These are phyloP conservation scores for Yamadazyma triangularis DNA, from an alignment of 1,139 yeast genomes.

Conservation along the genomic window DNA sequence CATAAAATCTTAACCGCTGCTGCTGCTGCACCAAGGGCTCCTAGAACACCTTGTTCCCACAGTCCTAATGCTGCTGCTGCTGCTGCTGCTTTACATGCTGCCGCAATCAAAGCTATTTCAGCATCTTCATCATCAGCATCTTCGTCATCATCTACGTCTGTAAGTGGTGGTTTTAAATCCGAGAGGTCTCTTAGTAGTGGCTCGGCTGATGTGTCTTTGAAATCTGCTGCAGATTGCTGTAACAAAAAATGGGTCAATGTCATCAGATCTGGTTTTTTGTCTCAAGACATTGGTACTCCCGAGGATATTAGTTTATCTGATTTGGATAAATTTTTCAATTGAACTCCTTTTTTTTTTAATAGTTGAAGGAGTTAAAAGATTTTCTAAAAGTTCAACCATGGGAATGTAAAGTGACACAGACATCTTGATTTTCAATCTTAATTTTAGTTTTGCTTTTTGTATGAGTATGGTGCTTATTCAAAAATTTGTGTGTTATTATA, in stretches of 20 bases:
- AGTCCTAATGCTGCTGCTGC: conserved; percentile 66
- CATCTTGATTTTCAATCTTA: not conserved
- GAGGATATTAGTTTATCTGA: conserved; percentile 73
- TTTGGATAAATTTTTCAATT: conserved; percentile 55
- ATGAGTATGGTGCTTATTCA: not conserved
- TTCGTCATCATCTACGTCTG: not conserved
- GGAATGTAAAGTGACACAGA: too few relatives aligned
- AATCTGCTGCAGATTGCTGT: too few relatives aligned
- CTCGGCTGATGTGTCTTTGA: too few relatives aligned
- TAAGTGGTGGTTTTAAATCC: not conserved
- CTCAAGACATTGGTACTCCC: conserved; percentile 73
- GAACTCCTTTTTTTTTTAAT: too few relatives aligned
- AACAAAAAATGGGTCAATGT: conserved; percentile 66
- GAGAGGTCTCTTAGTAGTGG: too few relatives aligned
- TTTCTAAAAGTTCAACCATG: too few relatives aligned
- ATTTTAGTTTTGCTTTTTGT: too few relatives aligned
- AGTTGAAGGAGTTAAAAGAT: too few relatives aligned
- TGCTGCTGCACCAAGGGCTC: conserved; percentile 76
- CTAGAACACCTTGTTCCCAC: conserved; percentile 52
- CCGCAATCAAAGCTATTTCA: conserved; percentile 52
- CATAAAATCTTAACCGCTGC: conserved; percentile 63
- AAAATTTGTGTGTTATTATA: conserved; percentile 1
- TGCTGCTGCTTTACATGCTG: conserved; percentile 71
- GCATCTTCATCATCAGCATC: too few relatives aligned
- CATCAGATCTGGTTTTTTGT: conserved; percentile 67